phyloP scores from a whole-genome alignment of 2,329 filamentous ascomycete species.

The Aspergillus sp. region DNA sequence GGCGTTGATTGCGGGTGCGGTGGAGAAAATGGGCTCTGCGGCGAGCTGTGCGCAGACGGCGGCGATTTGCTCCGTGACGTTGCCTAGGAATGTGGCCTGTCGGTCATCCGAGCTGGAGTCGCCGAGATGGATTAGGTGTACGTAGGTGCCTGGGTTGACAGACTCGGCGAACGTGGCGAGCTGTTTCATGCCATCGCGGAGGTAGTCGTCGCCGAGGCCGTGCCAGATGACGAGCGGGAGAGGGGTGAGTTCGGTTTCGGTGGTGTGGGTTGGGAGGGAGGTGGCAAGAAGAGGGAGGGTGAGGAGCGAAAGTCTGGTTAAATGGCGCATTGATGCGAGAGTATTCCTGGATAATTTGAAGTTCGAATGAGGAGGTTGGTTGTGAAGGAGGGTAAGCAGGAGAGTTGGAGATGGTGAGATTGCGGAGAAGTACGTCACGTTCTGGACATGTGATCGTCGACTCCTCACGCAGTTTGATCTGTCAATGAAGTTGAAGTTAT shows the following conservation, averaged over 20 bases:
- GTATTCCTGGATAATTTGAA: not conserved
- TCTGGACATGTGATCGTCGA: not conserved
- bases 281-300: constrained; percentile 25
- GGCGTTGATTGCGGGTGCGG: constrained; percentile 83
- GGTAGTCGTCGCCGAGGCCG: constrained; percentile 70
- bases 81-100: constrained; percentile 86
- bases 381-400: not conserved
- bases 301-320: constrained; percentile 10
- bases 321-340: constrained; percentile 1
- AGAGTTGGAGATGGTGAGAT: not conserved
- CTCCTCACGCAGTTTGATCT: not conserved
- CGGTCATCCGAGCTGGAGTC: constrained; percentile 71
- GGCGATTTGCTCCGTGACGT: constrained; percentile 77
- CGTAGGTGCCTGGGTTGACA: constrained; percentile 79
- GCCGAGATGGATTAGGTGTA: constrained; percentile 77
- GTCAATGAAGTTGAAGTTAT: too few species aligned
- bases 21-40: constrained; percentile 76
- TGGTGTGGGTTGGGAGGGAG: constrained; percentile 19
- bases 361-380: not conserved
- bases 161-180: constrained; percentile 73
- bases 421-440: constrained; percentile 9
- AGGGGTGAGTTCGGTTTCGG: constrained; percentile 50
- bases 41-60: constrained; percentile 78
- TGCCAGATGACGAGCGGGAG: constrained; percentile 96
- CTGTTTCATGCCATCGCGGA: constrained; percentile 72